phyloP scores from a whole-genome alignment of 2,329 filamentous ascomycete genomes.

The Cryphonectria nitschkei region DNA sequence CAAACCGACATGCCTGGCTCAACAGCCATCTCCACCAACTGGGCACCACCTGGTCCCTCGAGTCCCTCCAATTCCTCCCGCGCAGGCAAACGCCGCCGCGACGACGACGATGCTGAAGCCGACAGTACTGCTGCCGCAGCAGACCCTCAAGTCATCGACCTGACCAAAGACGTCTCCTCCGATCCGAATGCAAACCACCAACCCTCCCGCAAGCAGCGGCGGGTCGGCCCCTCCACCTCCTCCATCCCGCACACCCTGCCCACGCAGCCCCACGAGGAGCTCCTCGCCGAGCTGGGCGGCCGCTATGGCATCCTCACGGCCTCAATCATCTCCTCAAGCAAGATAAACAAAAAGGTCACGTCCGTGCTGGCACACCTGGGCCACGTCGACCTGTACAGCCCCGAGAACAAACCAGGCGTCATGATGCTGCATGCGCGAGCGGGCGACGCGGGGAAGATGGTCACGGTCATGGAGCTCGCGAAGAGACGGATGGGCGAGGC shows the following conservation, averaged over 20 bases:
- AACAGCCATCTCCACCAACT: constrained; percentile 5
- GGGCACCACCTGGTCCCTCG: not conserved
- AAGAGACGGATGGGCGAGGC: constrained; percentile 58
- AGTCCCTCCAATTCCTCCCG: constrained; percentile 11
- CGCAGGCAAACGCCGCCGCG: constrained; percentile 17
- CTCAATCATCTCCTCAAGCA: constrained; percentile 62
- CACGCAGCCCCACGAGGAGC: constrained; percentile 44
- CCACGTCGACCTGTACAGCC: constrained; percentile 35
- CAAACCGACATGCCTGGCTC: constrained; percentile 4
- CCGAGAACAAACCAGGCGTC: constrained; percentile 37
- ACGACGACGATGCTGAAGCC: constrained; percentile 13
- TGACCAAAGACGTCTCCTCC: not conserved
- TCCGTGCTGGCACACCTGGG: constrained; percentile 51
- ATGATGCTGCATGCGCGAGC: constrained; percentile 57
- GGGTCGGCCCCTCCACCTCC: constrained; percentile 29
- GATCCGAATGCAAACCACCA: constrained; percentile 13
- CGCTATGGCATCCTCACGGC: constrained; percentile 56
- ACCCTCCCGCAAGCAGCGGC: constrained; percentile 31
- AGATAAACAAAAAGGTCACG: constrained; percentile 59
- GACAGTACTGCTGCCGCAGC: not conserved
- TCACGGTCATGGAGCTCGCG: constrained; percentile 69
- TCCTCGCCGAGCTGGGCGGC: constrained; percentile 48
- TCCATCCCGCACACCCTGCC: constrained; percentile 34
- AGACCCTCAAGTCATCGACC: constrained; percentile 10
- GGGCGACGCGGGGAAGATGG: constrained; percentile 63